Evolutionary conservation across 2,329 filamentous ascomycete genomes (phyloP).

Genomic region (Calycina herbarum): DNA sequence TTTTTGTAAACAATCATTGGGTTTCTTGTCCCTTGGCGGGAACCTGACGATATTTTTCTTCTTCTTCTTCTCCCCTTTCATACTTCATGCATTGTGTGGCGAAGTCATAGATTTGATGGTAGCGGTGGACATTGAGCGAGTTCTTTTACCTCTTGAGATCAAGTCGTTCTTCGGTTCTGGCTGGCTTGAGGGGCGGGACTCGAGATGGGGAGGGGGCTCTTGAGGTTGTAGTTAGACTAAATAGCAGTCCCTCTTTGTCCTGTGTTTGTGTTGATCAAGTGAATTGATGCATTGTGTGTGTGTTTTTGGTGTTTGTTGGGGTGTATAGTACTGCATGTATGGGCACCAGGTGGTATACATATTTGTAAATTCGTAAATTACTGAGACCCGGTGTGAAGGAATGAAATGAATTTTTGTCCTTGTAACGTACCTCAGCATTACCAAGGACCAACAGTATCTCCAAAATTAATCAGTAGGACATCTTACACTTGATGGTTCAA

Average conservation of each 20-base stretch:
- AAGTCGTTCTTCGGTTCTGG: constrained; percentile 22
- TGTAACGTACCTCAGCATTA: no score
- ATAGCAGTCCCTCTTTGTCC: constrained; percentile 37
- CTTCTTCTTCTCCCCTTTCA: constrained; percentile 10
- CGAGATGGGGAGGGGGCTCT: constrained; percentile 4
- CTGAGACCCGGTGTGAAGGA: no score
- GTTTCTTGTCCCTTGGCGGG: constrained; percentile 22
- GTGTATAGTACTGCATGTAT: not conserved
- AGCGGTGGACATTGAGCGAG: constrained; percentile 27
- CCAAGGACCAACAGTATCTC: no score
- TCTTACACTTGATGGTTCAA: no score
- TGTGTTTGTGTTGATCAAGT: constrained; percentile 10
- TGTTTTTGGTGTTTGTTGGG: not conserved
- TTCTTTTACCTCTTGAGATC: constrained; percentile 20
- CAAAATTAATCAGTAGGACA: no score
- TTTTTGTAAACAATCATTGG: constrained; percentile 22
- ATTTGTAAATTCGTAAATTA: not conserved
- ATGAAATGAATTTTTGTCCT: no score
- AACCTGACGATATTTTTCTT: constrained; percentile 26
- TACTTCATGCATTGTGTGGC: constrained; percentile 15
- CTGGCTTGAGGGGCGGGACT: not conserved
- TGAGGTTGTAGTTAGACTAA: constrained; percentile 39
- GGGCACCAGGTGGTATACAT: not conserved
- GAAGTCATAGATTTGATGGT: constrained; percentile 32
- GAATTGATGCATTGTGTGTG: not conserved